These are phyloP conservation scores for Allantophomopsis cytisporea DNA, from an alignment of 2,329 filamentous ascomycete genomes.

Conservation along the genomic window DNA sequence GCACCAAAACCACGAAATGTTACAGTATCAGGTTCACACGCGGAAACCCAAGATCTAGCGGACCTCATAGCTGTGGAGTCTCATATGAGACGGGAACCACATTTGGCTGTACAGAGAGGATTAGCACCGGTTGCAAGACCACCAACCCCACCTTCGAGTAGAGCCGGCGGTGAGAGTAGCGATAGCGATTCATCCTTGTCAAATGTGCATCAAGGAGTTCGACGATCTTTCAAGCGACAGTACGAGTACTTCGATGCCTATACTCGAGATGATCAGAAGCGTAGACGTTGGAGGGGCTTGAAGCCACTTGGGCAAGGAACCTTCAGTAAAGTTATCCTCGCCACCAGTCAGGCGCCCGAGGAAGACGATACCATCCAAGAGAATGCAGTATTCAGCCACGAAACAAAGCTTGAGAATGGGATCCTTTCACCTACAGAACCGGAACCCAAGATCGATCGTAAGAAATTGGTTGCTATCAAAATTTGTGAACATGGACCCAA, in stretches of 20 bases:
- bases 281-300: constrained; percentile 66
- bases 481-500: constrained; percentile 90
- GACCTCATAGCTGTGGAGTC: constrained; percentile 33
- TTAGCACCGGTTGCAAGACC: constrained; percentile 48
- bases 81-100: constrained; percentile 60
- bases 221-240: constrained; percentile 20
- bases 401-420: constrained; percentile 10
- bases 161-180: constrained; percentile 41
- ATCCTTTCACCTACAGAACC: constrained; percentile 14
- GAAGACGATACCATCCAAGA: constrained; percentile 27
- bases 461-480: constrained; percentile 84
- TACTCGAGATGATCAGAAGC: constrained; percentile 53
- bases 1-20: constrained; percentile 56
- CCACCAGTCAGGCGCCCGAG: constrained; percentile 58
- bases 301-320: constrained; percentile 81
- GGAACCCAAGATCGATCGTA: constrained; percentile 41
- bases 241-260: constrained; percentile 58
- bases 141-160: constrained; percentile 74
- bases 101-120: constrained; percentile 68
- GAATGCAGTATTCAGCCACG: constrained; percentile 15
- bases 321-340: constrained; percentile 88
- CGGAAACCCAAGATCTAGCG: constrained; percentile 24
- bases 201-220: constrained; percentile 13
- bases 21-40: constrained; percentile 53
- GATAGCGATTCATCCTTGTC: constrained; percentile 32